A percentile compares a stretch with the other conserved stretches of the same genome.
Evolutionary conservation across 31 red algal genomes (phyloP).

Genomic region (Bonnemaisonia californica): DNA sequence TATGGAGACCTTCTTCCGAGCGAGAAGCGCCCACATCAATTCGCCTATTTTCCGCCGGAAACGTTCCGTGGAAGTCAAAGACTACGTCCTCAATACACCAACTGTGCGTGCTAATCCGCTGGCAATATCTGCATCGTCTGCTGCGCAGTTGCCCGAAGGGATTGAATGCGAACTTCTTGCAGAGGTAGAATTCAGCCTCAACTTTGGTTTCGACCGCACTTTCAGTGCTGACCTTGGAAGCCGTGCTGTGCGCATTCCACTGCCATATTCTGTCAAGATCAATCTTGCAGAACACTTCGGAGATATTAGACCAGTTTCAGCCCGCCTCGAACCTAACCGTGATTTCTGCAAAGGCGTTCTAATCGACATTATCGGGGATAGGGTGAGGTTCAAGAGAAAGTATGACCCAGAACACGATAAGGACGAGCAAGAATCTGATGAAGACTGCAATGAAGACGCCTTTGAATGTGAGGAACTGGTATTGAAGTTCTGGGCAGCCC

Average conservation of each 20-base stretch:
- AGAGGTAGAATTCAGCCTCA: slow-evolving; percentile 30
- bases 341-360: slow-evolving; percentile 26
- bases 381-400: background rate
- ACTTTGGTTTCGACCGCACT: slow-evolving; percentile 28
- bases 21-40: background rate
- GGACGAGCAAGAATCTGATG: background rate
- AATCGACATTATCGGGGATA: slow-evolving; percentile 11
- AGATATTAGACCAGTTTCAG: slow-evolving; percentile 29
- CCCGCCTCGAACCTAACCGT: slow-evolving; percentile 45
- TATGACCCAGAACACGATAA: background rate
- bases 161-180: background rate
- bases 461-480: background rate
- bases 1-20: background rate
- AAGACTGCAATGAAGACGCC: slow-evolving; percentile 18
- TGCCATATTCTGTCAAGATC: slow-evolving; percentile 47
- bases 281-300: slow-evolving; percentile 19
- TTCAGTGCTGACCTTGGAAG: slow-evolving; percentile 32
- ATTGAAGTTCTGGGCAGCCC: slow-evolving; percentile 61
- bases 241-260: slow-evolving; percentile 52
- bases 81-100: background rate
- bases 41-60: background rate
- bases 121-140: background rate
- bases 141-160: background rate
- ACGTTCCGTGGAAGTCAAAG: background rate
- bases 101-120: background rate